phyloP scores from a whole-genome alignment of 2,329 filamentous ascomycete species.

The Xylaria sp. region DNA sequence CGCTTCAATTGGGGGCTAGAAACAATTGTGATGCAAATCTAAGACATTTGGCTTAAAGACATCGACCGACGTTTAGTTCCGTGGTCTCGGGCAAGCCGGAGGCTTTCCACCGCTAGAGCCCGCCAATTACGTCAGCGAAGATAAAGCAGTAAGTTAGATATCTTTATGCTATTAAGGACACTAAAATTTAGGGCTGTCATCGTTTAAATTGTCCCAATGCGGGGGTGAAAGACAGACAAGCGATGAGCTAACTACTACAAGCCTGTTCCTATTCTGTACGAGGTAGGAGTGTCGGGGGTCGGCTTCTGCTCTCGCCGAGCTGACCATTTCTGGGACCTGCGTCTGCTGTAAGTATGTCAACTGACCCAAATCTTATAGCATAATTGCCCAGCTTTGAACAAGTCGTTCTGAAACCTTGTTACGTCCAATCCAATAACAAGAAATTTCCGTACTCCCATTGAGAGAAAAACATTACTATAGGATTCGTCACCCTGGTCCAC shows the following conservation, averaged over 20 bases:
- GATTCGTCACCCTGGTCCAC: not conserved
- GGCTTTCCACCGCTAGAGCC: not conserved
- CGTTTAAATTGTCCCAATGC: not conserved
- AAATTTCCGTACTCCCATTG: not conserved
- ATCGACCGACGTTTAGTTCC: not conserved
- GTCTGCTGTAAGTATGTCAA: not conserved
- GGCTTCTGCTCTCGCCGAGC: slow-evolving; percentile 19
- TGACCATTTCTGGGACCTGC: not conserved
- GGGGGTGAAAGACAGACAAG: not conserved
- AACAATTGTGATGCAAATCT: not conserved
- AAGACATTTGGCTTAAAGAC: slow-evolving; percentile 1
- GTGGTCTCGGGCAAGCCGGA: not conserved
- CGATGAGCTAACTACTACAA: not conserved
- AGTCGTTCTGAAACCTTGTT: not conserved
- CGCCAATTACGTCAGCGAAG: not conserved
- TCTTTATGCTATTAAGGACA: no score
- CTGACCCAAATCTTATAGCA: not conserved
- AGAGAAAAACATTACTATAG: not conserved
- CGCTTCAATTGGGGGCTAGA: not conserved
- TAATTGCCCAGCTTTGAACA: not conserved
- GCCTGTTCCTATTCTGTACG: not conserved
- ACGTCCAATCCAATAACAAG: not conserved
- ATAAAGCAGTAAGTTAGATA: not conserved
- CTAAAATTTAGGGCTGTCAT: not conserved
- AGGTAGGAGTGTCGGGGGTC: slow-evolving; percentile 17